Percentiles rank a stretch among this genome's conserved stretches.
Evolutionary conservation across 2,329 filamentous ascomycete species (phyloP).

Genomic region (Colletotrichum limetticola): DNA sequence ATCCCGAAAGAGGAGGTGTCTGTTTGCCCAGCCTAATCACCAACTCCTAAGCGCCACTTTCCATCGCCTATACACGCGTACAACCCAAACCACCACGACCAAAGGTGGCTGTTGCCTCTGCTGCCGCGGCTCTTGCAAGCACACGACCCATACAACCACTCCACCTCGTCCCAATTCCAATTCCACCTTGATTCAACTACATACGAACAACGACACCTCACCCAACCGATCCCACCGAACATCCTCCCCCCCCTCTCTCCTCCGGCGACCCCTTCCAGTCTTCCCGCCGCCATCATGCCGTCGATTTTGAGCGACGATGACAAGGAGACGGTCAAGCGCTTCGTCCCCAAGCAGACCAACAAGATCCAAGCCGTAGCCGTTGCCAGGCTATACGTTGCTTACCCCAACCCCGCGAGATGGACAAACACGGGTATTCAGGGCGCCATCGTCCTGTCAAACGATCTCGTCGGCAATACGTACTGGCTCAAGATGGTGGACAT

Average conservation of each 20-base stretch:
- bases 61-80: constrained; percentile 30
- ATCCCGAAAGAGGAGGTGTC: constrained; percentile 33
- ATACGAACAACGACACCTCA: constrained; percentile 26
- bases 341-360: constrained; percentile 92
- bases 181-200: constrained; percentile 31
- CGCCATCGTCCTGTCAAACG: constrained; percentile 90
- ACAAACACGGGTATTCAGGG: constrained; percentile 94
- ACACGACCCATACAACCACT: constrained; percentile 28
- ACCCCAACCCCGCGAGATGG: constrained; percentile 89
- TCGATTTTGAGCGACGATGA: constrained; percentile 88
- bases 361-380: constrained; percentile 98
- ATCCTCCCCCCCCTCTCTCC: constrained; percentile 3
- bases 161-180: constrained; percentile 30
- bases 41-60: constrained; percentile 31
- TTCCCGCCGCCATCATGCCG: constrained; percentile 57
- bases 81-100: constrained; percentile 24
- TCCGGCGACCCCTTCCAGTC: constrained; percentile 1
- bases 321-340: constrained; percentile 95
- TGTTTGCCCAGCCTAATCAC: constrained; percentile 17
- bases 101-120: constrained; percentile 20
- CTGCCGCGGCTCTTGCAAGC: constrained; percentile 29
- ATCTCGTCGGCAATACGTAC: constrained; percentile 93
- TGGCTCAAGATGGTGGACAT: constrained; percentile 99
- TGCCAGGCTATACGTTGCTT: constrained; percentile 91
- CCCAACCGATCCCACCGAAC: constrained; percentile 5